Evolutionary conservation across 352 stramenopile species (phyloP), one percentile per base, ranked within the genome.

Genomic region (Phytophthora macrochlamydospora): DNA sequence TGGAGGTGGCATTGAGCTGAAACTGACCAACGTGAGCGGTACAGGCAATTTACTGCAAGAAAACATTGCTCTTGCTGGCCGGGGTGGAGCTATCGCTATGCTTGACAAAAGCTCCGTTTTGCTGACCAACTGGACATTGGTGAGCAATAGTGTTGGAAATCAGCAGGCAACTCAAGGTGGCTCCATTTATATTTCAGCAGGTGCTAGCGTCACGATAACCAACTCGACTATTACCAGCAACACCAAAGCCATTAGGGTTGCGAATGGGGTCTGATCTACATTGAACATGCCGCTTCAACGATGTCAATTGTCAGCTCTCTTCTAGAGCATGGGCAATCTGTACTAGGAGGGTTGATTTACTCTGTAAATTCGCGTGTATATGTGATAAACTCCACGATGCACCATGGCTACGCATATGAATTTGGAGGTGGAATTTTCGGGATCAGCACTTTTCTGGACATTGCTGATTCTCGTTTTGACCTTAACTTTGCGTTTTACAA

Each of bases 401-500:
- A 69, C 2, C 65, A 69, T 8, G 67, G 71, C 0, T 71, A 72
- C 37, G 69, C 69, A 1, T 73, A 69, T 37, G 73, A 91, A 12
- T 93, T 91, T 70, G 85, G 82, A 6, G 81, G 73, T 7, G 73
- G 66, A 9, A 65, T 93, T 24, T 90, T 74, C 55, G 69, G 59
- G 8, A 71, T 67, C 13, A 71, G 64, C 30, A 66, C 58, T 0
- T n/a, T 31, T 0, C 32, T 78, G 1, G 49, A 56, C n/a, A 74
- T 78, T 38, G 64, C 45, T 18, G 30, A 60, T 28, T 85, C 65
- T 9, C 42, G 4, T n/a, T 59, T 89, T 43, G 56, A 40, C 3
- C 50, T 72, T 24, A 90, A 90, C 55, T 75, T 76, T 30, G 85
- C 85, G 2, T 81, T 81, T 24, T 91, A 89, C 46, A 76, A 86